These are phyloP conservation scores for Parathielavia appendiculata DNA, from an alignment of 495 filamentous ascomycete species.

Conservation along the genomic window DNA sequence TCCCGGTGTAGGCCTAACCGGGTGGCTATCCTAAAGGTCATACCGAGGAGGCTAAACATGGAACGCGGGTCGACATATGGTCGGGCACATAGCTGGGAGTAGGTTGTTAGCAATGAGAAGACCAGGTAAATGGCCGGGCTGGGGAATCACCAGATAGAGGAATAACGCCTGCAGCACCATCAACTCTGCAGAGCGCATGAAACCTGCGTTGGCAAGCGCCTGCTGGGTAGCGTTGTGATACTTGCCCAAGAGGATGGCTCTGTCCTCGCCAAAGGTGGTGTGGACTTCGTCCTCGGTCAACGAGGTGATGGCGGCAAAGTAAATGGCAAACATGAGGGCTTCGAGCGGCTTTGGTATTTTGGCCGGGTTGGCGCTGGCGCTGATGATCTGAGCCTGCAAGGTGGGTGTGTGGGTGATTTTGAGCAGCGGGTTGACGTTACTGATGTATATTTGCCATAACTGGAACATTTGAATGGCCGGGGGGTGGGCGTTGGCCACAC, in stretches of 20 bases:
- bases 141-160: slow-evolving; percentile 48
- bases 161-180: slow-evolving; percentile 51
- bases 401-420: slow-evolving; percentile 65
- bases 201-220: slow-evolving; percentile 52
- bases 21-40: slow-evolving; percentile 64
- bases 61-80: slow-evolving; percentile 47
- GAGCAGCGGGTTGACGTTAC: slow-evolving; percentile 64
- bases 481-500: slow-evolving; percentile 56
- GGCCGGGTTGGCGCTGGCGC: slow-evolving; percentile 42
- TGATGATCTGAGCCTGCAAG: slow-evolving; percentile 50
- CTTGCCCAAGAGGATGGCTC: slow-evolving; percentile 38
- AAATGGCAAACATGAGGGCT: slow-evolving; percentile 54
- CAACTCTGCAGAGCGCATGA: slow-evolving; percentile 52
- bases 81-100: slow-evolving; percentile 38
- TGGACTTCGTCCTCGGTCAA: slow-evolving; percentile 49
- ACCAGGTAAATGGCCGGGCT: neutral
- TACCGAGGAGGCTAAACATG: slow-evolving; percentile 52
- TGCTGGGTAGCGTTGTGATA: slow-evolving; percentile 51
- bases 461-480: slow-evolving; percentile 63
- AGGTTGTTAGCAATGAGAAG: slow-evolving; percentile 18
- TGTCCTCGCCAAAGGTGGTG: slow-evolving; percentile 45
- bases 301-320: slow-evolving; percentile 49
- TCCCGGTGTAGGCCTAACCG: slow-evolving; percentile 64
- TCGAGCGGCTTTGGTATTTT: slow-evolving; percentile 48
- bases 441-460: slow-evolving; percentile 66